A percentile compares a stretch with the other conserved stretches of the same genome.
Evolutionary conservation across 78 protist genomes (phyloP).

Genomic region (Chrysochromulina tobinii): DNA sequence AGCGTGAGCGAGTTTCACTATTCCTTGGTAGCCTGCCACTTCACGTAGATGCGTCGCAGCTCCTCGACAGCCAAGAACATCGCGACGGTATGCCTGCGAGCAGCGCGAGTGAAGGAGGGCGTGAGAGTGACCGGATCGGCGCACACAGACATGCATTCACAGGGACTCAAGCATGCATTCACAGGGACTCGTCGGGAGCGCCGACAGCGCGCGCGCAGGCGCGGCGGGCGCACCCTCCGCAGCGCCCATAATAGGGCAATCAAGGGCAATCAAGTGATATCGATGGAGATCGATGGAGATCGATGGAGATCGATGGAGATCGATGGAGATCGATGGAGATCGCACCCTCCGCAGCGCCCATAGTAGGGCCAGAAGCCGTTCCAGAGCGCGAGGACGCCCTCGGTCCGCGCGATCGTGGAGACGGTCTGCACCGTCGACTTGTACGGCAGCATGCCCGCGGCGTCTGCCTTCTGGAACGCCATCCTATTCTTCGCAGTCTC

Average conservation of each 20-base stretch:
- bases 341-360: slow-evolving; percentile 28
- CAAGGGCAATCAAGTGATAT: too few species aligned
- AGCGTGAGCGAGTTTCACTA: too few species aligned
- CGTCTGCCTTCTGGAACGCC: neutral
- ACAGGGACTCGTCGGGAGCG: too few species aligned
- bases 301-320: too few species aligned
- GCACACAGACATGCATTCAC: too few species aligned
- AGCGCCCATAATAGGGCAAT: slow-evolving; percentile 41
- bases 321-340: too few species aligned
- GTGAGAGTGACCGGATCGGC: too few species aligned
- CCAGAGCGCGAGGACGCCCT: slow-evolving; percentile 35
- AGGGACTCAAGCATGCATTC: too few species aligned
- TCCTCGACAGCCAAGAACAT: neutral
- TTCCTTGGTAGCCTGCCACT: neutral
- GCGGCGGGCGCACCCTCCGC: neutral
- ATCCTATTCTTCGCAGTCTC: slow-evolving; percentile 38
- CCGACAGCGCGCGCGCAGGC: too few species aligned
- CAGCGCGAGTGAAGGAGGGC: too few species aligned
- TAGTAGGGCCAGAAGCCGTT: slow-evolving; percentile 43
- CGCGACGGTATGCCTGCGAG: slow-evolving; percentile 39
- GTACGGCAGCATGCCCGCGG: slow-evolving; percentile 15
- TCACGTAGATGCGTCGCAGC: neutral
- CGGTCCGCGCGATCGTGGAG: neutral
- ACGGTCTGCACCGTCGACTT: neutral
- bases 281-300: too few species aligned